Base-by-base conservation (phyloP, 2,329 filamentous ascomycete species). In the Claviceps sp. region DNA sequence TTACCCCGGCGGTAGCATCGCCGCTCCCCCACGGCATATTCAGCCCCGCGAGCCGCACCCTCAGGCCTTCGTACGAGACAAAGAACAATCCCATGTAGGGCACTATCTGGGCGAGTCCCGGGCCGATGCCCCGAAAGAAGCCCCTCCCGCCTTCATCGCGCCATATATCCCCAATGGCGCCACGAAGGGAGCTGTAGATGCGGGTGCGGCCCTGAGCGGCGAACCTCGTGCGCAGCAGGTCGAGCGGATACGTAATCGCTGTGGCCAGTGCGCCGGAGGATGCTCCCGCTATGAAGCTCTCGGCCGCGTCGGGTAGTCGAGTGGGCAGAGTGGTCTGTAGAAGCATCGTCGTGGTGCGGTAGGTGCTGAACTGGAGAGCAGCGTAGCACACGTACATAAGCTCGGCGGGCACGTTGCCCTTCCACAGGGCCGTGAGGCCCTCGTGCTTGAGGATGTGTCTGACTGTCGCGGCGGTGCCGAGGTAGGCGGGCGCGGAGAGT, bases 41-140 rank as follows among this genome's bases (percentile, higher is more conserved):
- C 17, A 82, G 60, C 5, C 63, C 62, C 6, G 73, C 72, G 46
- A 91, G 66, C 0, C 76, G 78, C 6, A 80, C 64, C 5, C 87
- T 76, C 49, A 95, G 70, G 10, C 77, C 74, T 68, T 98, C 93
- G 70, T 97, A 98, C 42, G 82, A 78, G 38, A 87, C 80, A 69
- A 98, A 98, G 72, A 98, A 97, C 2, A 95, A 75, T 14, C 93
- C 93, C 93, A 98, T 98, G 66, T 91, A 95, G 2, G 93, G 93
- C 10, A 95, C 81, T 48, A 97, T 93, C 71, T 96, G 90, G 26
- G 76, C 84, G 22, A 97, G 73, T 0, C 85, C 89, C 1, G 91
- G 90, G 1, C 78, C 78, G 38, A 95, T 73, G 3, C 93, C 93
- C 48, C 89, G 86, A 68, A 95, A 98, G 71, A 95, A 97, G 0